These are phyloP conservation scores for Barnettozyma pratensis DNA, from an alignment of 805 yeast species.

Conservation along the genomic window DNA sequence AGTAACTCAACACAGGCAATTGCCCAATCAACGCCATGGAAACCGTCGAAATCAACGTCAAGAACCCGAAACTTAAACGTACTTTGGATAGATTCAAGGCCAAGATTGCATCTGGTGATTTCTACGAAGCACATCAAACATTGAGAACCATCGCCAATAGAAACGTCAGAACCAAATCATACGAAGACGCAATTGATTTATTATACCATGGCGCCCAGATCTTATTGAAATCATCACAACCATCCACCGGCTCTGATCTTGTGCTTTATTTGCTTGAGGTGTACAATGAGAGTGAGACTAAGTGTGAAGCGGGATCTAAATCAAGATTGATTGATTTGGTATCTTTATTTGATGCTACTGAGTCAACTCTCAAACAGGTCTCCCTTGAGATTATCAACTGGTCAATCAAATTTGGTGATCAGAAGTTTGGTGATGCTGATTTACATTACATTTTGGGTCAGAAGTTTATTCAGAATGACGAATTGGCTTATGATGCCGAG, in stretches of 20 bases:
- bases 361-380: slow-evolving; percentile 61
- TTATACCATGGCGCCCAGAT: slow-evolving; percentile 67
- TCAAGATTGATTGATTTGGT: slow-evolving; percentile 43
- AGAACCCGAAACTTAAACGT: slow-evolving; percentile 42
- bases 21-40: slow-evolving; percentile 1
- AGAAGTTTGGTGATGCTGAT: slow-evolving; percentile 66
- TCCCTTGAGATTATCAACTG: slow-evolving; percentile 64
- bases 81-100: slow-evolving; percentile 61
- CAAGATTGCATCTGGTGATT: slow-evolving; percentile 68
- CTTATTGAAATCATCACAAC: slow-evolving; percentile 63
- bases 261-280: slow-evolving; percentile 68
- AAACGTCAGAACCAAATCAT: slow-evolving; percentile 64
- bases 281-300: slow-evolving; percentile 45
- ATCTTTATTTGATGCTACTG: slow-evolving; percentile 39
- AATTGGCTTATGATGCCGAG: slow-evolving; percentile 62
- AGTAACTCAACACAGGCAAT: neutral
- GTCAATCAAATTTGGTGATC: slow-evolving; percentile 46
- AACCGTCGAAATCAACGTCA: slow-evolving; percentile 13
- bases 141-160: slow-evolving; percentile 85
- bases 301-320: slow-evolving; percentile 39
- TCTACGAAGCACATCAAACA: slow-evolving; percentile 95
- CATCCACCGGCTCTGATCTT: slow-evolving; percentile 79
- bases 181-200: slow-evolving; percentile 66
- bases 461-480: slow-evolving; percentile 46
- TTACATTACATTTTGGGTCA: slow-evolving; percentile 71